Base-by-base conservation (phyloP, 2,329 filamentous ascomycete species). In the Trichophyton schoenleinii region DNA sequence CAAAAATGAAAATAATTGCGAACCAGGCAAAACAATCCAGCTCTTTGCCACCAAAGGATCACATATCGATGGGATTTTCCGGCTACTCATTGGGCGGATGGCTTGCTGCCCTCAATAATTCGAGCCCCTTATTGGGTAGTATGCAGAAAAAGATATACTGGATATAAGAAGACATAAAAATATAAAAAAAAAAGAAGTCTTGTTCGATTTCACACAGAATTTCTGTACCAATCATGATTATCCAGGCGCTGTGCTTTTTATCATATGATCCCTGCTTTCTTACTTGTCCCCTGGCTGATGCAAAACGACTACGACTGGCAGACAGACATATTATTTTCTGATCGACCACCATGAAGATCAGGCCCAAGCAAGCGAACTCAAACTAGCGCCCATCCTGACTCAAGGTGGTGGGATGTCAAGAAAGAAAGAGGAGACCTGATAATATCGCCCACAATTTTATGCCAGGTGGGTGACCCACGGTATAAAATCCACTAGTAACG, bases 281-380 rank as follows among this genome's bases (percentile, higher is more conserved):
- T 34, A 36, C 52, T 53, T 36, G 52, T 55, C n/a, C 52, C 55
- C 36, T 58, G 41, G 28, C 41, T 20, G 55, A 41, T 58, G 34
- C 55, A 44, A 44, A 58, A 44, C 55, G 25, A 58, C 20, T 34
- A 41, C 22, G 2, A 25, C 25, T 31, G 28, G 6, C 22, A 34
- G 25, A 57, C 28, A 44, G 13, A 25, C 11, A 49, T 42, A 48
- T 11, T 38, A 3, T 13, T 13, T 38, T 25, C 46, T 48, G 58
- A 59, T 59, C 58, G 58, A 31, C 58, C 58, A 22, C 11, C 22
- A 34, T 42, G 58, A 49, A 59, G 58, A 59, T 49, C 58, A 38
- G 22, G 58, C 55, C 36, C 15, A 41, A 25, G 31, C 57, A 59
- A 59, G 57, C 38, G 11, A 52, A 52, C 46, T 18, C 28, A 36